Base-by-base conservation (phyloP, 441 rosid genomes). In the Populus tomentosa region DNA sequence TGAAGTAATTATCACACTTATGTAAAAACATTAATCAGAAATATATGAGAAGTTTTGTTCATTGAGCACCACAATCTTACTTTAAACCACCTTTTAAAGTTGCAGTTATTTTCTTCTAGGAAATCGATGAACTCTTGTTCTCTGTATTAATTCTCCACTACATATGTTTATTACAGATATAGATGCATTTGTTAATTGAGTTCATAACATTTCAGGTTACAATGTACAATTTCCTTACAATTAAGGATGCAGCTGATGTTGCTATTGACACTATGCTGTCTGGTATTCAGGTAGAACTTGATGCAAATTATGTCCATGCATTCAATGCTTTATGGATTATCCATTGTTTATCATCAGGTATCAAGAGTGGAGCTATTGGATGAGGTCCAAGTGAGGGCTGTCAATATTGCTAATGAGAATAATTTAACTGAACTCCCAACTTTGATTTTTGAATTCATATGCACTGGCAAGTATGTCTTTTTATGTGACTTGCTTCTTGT, bases 231-330 rank as follows among this genome's bases (percentile, higher is more conserved):
- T 95, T 93, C 78, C 95, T 97, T 46, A 86, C 98, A 33, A 82
- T 95, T 61, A 93, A 95, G 84, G 98, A 91, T 88, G 99, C 98
- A 40, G 97, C 99, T 78, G 95, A 95, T 79, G 99, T 95, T 82
- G 96, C 99, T 53, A 93, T 92, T 88, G 94, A 91, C 62, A 80
- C 94, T 33, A 91, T 93, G 98, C 71, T 83, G 80, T 86, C 94
- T 75, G 97, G 97, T 69, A 90, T 94, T 84, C 97, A 93, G 93
- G 97, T 94, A 73, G 70, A 69, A 75, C 67, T 80, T 83, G 79
- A 75, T 73, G 76, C 70, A 40, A 40, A 74, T 33, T 63, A 71
- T 66, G 16, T 82, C 78, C 46, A 56, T 28, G 69, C 63, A n/a
- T 72, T 76, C 63, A 59, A 75, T 63, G 69, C 71, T 82, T 83